Conservation (phyloP, 2,329 filamentous ascomycete species). For the Tricladium varicosporioides region DNA sequence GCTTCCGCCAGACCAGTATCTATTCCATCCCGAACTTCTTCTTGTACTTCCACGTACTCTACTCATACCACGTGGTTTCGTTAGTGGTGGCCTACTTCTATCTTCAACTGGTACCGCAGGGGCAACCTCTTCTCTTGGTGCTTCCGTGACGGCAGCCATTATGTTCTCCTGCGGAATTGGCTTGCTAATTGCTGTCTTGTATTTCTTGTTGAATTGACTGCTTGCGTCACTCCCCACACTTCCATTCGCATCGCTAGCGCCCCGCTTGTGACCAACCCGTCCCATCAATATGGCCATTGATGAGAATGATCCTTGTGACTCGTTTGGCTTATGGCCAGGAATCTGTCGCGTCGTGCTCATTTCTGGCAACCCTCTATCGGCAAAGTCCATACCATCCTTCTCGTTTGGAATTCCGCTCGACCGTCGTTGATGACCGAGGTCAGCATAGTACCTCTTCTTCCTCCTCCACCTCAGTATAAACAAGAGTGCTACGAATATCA, state of each 20-base stretch:
- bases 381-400: slow-evolving; percentile 53
- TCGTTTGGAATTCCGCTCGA: slow-evolving; percentile 51
- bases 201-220: slow-evolving; percentile 60
- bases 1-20: slow-evolving; percentile 74
- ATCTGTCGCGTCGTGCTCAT: slow-evolving; percentile 36
- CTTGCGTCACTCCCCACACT: slow-evolving; percentile 58
- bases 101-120: slow-evolving; percentile 35
- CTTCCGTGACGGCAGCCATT: slow-evolving; percentile 12
- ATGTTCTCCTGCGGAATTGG: slow-evolving; percentile 49
- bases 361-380: slow-evolving; percentile 41
- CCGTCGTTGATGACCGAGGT: slow-evolving; percentile 44
- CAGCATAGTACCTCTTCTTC: slow-evolving; percentile 52
- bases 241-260: slow-evolving; percentile 46
- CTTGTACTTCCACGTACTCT: slow-evolving; percentile 20
- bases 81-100: slow-evolving; percentile 9
- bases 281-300: slow-evolving; percentile 68
- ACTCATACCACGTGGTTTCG: slow-evolving; percentile 16
- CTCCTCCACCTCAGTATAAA: slow-evolving; percentile 62
- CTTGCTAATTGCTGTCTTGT: slow-evolving; percentile 61
- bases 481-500: slow-evolving; percentile 51
- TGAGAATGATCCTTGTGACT: slow-evolving; percentile 57
- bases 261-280: slow-evolving; percentile 48
- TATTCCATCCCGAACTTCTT: slow-evolving; percentile 72
- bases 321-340: slow-evolving; percentile 49
- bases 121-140: slow-evolving; percentile 35